phyloP scores from a whole-genome alignment of 192 early-diverging fungal genomes.

The Cladochytrium replicatum region DNA sequence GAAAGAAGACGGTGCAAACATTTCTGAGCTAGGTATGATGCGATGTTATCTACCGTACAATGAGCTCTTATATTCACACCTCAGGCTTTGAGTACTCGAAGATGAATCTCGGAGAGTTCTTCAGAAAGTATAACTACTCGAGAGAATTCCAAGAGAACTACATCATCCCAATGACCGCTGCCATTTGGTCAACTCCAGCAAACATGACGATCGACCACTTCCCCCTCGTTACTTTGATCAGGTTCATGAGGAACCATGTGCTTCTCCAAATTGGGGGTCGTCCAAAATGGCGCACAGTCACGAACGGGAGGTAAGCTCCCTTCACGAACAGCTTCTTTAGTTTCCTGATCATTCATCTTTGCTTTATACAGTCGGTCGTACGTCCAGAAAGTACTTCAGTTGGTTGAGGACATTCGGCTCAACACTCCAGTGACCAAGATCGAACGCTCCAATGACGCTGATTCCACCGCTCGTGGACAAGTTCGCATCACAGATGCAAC shows the following conservation, averaged over 20 bases:
- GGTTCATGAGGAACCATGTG: conserved; percentile 54
- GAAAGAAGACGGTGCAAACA: not conserved
- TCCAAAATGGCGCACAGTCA: conserved; percentile 50
- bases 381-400: conserved; percentile 23
- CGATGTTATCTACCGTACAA: not conserved
- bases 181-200: conserved; percentile 55
- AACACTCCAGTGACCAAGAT: conserved; percentile 21
- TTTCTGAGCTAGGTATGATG: too few relatives aligned
- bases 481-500: conserved; percentile 20
- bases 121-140: conserved; percentile 39
- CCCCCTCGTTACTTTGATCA: conserved; percentile 49
- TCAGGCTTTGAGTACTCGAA: conserved; percentile 23
- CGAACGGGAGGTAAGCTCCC: conserved; percentile 28
- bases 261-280: conserved; percentile 40
- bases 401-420: conserved; percentile 27
- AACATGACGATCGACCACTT: conserved; percentile 44
- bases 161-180: conserved; percentile 54
- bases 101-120: conserved; percentile 44
- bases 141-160: conserved; percentile 52
- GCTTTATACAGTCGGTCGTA: conserved; percentile 29
- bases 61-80: conserved; percentile 4
- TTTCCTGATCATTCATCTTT: too few relatives aligned
- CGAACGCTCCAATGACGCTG: conserved; percentile 16
- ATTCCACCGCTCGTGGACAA: too few relatives aligned
- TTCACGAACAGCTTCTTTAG: too few relatives aligned